Percentiles rank a stretch among this genome's conserved stretches.
Evolutionary conservation across 176 grass and related monocot genomes (phyloP).

Genomic region (Saccharum officinarum): DNA sequence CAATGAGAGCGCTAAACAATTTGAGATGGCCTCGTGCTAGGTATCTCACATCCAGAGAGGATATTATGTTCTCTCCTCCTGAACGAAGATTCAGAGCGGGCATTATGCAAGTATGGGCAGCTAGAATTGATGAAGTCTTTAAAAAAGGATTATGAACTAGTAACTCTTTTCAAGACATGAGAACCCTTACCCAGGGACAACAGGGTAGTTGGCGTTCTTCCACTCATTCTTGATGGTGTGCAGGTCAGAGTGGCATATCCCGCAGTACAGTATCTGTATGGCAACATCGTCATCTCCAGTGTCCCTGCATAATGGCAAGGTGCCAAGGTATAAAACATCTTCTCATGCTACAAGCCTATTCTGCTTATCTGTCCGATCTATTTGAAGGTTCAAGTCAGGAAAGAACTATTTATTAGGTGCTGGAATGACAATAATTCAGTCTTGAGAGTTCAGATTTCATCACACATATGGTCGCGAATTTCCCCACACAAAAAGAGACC

Average conservation of each 20-base stretch:
- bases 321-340: not conserved
- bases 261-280: slow-evolving; percentile 82
- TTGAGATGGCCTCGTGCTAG: not conserved
- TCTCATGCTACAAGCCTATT: not conserved
- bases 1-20: not conserved
- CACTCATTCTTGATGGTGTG: slow-evolving; percentile 86
- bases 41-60: not conserved
- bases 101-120: not conserved
- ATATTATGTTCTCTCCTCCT: not conserved
- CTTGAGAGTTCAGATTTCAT: not conserved
- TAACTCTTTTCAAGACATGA: not conserved
- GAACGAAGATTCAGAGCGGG: not conserved
- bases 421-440: not conserved
- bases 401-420: not conserved
- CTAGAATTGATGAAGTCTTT: not conserved
- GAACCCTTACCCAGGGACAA: slow-evolving; percentile 61
- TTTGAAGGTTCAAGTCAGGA: not conserved
- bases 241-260: slow-evolving; percentile 86
- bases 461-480: not conserved
- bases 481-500: not conserved
- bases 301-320: slow-evolving; percentile 45
- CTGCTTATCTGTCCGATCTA: not conserved
- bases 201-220: slow-evolving; percentile 61
- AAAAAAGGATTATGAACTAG: not conserved
- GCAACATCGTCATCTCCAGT: slow-evolving; percentile 76